Percentiles rank a stretch among this genome's conserved stretches.
These are phyloP conservation scores for Cercospora sp. DNA, from an alignment of 2,329 filamentous ascomycete species.

Conservation along the genomic window DNA sequence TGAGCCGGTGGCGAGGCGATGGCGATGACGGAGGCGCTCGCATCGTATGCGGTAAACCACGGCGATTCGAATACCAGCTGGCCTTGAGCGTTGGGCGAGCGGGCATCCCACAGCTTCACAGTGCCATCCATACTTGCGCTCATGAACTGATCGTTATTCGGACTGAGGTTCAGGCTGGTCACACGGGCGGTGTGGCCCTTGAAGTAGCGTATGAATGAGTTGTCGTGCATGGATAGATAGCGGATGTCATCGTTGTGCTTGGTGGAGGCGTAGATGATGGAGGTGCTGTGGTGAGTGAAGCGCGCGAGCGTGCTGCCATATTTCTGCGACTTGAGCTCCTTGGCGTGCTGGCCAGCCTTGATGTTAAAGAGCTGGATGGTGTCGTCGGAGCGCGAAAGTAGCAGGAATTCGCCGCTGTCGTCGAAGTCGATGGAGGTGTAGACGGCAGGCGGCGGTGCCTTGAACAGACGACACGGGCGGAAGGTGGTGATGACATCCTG, in stretches of 20 bases:
- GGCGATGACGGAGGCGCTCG: conserved; percentile 87
- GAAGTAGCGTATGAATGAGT: conserved; percentile 95
- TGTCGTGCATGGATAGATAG: conserved; percentile 90
- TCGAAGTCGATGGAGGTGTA: conserved; percentile 95
- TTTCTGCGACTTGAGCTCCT: conserved; percentile 90
- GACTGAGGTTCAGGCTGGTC: conserved; percentile 79
- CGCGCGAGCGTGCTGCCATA: conserved; percentile 92
- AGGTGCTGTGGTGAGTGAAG: conserved; percentile 88
- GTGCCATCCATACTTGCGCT: conserved; percentile 91
- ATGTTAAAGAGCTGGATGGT: conserved; percentile 95
- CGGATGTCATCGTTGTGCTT: conserved; percentile 89
- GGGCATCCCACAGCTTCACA: conserved; percentile 84
- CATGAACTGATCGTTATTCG: conserved; percentile 85
- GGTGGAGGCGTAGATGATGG: conserved; percentile 92
- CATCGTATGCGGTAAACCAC: conserved; percentile 85
- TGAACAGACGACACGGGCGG: conserved; percentile 64
- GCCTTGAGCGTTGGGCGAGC: conserved; percentile 76
- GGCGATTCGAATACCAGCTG: conserved; percentile 77
- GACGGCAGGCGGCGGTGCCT: conserved; percentile 54
- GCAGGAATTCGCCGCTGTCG: conserved; percentile 87
- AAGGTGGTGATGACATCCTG: conserved; percentile 76
- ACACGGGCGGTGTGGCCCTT: conserved; percentile 84
- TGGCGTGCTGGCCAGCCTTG: conserved; percentile 83
- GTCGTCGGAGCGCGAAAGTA: conserved; percentile 90
- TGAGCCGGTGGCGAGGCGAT: conserved; percentile 80